These are phyloP conservation scores for Colletotrichum noveboracense DNA, from an alignment of 2,329 filamentous ascomycete species.

Conservation along the genomic window DNA sequence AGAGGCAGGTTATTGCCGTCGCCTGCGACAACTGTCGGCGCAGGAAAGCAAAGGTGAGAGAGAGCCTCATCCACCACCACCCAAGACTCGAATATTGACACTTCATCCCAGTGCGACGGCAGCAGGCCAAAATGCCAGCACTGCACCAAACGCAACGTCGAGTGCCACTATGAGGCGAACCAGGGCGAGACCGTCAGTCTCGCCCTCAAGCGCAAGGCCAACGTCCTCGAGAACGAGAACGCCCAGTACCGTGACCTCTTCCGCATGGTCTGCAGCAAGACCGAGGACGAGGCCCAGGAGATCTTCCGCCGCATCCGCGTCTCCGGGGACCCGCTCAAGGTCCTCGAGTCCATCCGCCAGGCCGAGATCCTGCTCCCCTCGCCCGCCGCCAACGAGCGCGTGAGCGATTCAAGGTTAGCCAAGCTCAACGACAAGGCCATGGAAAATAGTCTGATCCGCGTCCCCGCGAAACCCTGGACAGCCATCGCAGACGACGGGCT, in stretches of 20 bases:
- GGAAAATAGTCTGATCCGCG: constrained; percentile 25
- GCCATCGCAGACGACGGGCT: constrained; percentile 32
- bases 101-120: constrained; percentile 7
- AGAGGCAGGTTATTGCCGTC: constrained; percentile 17
- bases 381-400: not conserved
- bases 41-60: constrained; percentile 19
- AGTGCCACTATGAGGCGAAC: constrained; percentile 19
- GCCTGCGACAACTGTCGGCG: constrained; percentile 18
- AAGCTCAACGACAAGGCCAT: constrained; percentile 23
- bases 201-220: constrained; percentile 25
- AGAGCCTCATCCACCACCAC: not conserved
- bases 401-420: not conserved
- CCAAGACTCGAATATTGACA: not conserved
- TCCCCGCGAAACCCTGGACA: constrained; percentile 35
- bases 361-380: constrained; percentile 25
- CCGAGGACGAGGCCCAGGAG: constrained; percentile 25
- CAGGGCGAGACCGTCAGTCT: constrained; percentile 20
- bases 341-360: constrained; percentile 22
- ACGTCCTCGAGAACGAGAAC: constrained; percentile 20
- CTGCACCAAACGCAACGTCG: constrained; percentile 9
- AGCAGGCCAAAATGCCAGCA: constrained; percentile 18
- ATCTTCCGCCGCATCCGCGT: constrained; percentile 23
- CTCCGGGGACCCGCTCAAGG: constrained; percentile 11
- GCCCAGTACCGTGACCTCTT: constrained; percentile 23
- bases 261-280: constrained; percentile 17